These are phyloP conservation scores for Termitomyces sp. DNA, from an alignment of 768 basidiomycete genomes.

Conservation along the genomic window DNA sequence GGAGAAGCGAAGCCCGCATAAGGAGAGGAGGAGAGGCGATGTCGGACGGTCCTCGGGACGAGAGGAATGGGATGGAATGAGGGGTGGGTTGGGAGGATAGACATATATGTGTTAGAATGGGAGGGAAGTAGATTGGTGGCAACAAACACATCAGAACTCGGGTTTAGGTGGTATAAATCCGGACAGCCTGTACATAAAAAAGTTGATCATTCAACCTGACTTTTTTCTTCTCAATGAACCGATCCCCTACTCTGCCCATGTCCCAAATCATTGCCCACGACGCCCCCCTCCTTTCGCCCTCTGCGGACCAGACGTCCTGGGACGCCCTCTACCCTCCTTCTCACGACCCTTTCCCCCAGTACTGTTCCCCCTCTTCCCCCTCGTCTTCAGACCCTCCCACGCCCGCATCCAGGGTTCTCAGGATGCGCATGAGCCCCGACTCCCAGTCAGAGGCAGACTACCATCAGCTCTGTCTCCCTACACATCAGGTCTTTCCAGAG, in stretches of 20 bases:
- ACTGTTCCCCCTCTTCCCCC: constrained; percentile 44
- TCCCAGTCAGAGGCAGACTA: constrained; percentile 30
- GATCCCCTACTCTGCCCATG: constrained; percentile 37
- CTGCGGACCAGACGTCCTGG: constrained; percentile 39
- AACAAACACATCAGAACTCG: constrained; percentile 10
- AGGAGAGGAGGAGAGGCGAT: constrained; percentile 6
- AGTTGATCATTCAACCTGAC: constrained; percentile 19
- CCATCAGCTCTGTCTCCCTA: constrained; percentile 56
- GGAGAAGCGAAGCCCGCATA: constrained; percentile 11
- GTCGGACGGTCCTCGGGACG: constrained; percentile 16
- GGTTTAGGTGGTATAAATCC: constrained; percentile 25
- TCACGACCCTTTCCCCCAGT: constrained; percentile 41
- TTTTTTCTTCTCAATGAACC: constrained; percentile 18
- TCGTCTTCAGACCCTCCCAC: constrained; percentile 41
- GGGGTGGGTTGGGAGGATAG: not conserved
- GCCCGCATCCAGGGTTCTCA: constrained; percentile 42
- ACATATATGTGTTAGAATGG: not conserved
- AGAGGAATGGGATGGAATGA: not conserved
- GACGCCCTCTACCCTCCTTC: constrained; percentile 37
- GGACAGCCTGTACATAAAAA: constrained; percentile 19
- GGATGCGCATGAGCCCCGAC: constrained; percentile 43
- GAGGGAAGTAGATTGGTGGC: not conserved
- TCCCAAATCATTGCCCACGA: constrained; percentile 55
- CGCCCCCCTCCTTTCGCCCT: constrained; percentile 51
- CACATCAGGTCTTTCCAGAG: constrained; percentile 59